Percentiles rank a stretch among this genome's conserved stretches.
Conservation (phyloP, 805 yeast genomes). For the Barnettozyma wickerhamii region DNA sequence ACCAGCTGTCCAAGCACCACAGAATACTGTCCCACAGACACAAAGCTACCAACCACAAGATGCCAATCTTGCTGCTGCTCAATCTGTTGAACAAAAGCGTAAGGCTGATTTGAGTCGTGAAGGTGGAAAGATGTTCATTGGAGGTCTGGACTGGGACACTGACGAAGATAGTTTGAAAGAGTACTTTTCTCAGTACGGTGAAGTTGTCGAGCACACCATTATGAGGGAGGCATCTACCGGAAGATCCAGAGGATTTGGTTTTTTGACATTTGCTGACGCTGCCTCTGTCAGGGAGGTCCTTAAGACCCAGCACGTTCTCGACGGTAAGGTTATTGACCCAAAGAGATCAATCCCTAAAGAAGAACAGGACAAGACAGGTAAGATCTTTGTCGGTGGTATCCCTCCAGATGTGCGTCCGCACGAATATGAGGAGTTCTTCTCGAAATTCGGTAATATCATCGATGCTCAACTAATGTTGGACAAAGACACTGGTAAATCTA, state of each 20-base stretch:
- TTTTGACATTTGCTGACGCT: conserved; percentile 81
- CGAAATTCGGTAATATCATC: conserved; percentile 83
- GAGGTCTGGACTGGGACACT: conserved; percentile 98
- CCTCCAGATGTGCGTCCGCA: conserved; percentile 89
- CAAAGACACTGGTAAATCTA: conserved; percentile 92
- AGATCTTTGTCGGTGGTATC: conserved; percentile 96
- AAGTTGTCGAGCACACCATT: conserved; percentile 79
- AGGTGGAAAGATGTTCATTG: conserved; percentile 89
- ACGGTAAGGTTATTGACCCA: conserved; percentile 96
- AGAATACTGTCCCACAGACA: neutral
- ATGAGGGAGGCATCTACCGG: conserved; percentile 90
- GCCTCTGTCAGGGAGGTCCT: conserved; percentile 81
- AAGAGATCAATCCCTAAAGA: conserved; percentile 96
- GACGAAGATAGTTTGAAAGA: conserved; percentile 80
- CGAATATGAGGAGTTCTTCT: conserved; percentile 82
- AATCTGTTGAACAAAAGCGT: conserved; percentile 2
- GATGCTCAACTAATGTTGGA: conserved; percentile 97
- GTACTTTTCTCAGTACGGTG: conserved; percentile 86
- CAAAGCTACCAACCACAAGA: conserved; percentile 2
- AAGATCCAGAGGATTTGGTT: conserved; percentile 92
- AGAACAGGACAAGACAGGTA: conserved; percentile 95
- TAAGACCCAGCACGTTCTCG: conserved; percentile 80
- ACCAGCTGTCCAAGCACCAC: no score
- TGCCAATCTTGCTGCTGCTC: neutral
- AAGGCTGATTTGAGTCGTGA: conserved; percentile 59